Evolutionary conservation across 2,329 filamentous ascomycete species (phyloP).

Genomic region (Lasiodiplodia gonubiensis): DNA sequence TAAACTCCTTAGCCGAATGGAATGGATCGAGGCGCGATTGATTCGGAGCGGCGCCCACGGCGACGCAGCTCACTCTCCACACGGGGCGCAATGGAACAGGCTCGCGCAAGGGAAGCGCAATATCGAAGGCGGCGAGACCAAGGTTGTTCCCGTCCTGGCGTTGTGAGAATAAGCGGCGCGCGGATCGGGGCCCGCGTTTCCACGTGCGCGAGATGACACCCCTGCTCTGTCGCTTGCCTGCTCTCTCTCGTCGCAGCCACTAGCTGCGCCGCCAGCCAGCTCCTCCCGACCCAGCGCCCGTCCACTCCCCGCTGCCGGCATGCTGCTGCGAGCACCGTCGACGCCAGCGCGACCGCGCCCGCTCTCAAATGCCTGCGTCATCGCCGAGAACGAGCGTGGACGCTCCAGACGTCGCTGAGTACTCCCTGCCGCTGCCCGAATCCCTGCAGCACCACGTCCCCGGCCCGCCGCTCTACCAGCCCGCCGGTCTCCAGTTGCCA

Average conservation of each 20-base stretch:
- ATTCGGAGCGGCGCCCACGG: conserved; percentile 3
- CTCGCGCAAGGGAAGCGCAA: conserved; percentile 12
- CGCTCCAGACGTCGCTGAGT: background rate
- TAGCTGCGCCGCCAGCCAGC: conserved; percentile 1
- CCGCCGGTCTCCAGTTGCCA: background rate
- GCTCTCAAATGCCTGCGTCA: conserved; percentile 1
- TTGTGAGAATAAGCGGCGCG: conserved; percentile 24
- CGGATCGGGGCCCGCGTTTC: conserved; percentile 7
- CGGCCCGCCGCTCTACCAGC: background rate
- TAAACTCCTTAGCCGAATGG: conserved; percentile 21
- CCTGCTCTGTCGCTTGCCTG: background rate
- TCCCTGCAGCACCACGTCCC: background rate
- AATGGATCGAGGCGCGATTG: conserved; percentile 10
- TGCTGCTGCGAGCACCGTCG: background rate
- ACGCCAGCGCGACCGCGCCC: background rate
- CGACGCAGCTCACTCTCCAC: conserved; percentile 16
- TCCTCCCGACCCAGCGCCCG: background rate
- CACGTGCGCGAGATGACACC: conserved; percentile 6
- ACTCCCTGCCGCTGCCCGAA: background rate
- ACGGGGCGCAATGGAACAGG: background rate
- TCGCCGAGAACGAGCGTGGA: background rate
- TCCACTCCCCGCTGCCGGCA: background rate
- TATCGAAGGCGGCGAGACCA: conserved; percentile 15
- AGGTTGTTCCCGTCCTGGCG: conserved; percentile 16
- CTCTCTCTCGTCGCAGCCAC: background rate